Evolutionary conservation across 148 eudicot genomes (phyloP), one percentile per base, ranked within the genome.

Genomic region (Chenopodium album): DNA sequence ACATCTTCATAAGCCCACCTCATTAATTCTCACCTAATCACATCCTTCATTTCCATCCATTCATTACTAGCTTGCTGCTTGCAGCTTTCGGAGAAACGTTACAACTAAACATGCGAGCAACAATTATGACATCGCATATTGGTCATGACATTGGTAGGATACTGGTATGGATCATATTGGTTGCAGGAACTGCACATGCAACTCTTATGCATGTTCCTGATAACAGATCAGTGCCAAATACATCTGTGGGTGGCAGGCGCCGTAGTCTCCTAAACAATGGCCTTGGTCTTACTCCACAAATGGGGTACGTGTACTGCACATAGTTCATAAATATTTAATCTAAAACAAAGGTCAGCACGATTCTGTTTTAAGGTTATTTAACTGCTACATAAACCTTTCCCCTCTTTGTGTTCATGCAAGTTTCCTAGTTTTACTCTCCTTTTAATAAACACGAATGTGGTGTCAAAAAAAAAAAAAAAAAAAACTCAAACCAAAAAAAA

Each of bases 221-320:
- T 6, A 31, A 31, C 12, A 31, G 1, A 66, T 31, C 62, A 56
- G 62, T 14, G 62, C 19, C 16, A 17, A 14, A 17, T 56, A 56
- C 5, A 4, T 56, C 62, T 2, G 22, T 17, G 62, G 17, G 62
- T 56, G 62, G 20, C 16, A 56, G 71, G 13, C 76, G 71, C 1
- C 76, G 56, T n/a, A 73, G 12, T 47, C 76, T 41, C 28, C 28
- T 73, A 47, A 26, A 74, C 63, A 23, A 74, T 54, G 60, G 32
- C 63, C 60, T 74, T 74, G 76, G 22, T 50, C 76, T 74, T 74
- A 74, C 76, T 48, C 76, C 76, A 23, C 76, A 74, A 50, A 74
- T 74, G 76, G 76, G 76, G 76, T 74, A 66, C 6, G 60, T 54
- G n/a, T 10, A 1, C 17, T 48, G 13, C 14, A 2, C 11, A 13